These are phyloP conservation scores for Dalbergia oliveri DNA, from an alignment of 306 rosid genomes.

Conservation along the genomic window DNA sequence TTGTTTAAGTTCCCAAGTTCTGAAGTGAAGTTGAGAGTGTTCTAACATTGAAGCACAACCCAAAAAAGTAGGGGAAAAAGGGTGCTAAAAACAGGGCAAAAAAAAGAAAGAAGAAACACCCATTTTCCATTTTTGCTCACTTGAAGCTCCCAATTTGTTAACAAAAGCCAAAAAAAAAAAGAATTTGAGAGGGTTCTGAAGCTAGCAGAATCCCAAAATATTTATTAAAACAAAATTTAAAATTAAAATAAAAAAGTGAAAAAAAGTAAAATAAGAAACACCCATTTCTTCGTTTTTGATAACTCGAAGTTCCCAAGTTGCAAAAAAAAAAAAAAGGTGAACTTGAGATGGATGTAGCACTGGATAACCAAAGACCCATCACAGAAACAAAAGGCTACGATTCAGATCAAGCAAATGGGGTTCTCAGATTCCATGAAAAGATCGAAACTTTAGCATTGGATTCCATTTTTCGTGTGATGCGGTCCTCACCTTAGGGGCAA, in stretches of 20 bases:
- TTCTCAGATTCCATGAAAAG: neutral
- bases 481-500: slow-evolving; percentile 82
- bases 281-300: neutral
- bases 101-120: neutral
- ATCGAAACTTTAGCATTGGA: slow-evolving; percentile 6
- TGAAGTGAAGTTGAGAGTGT: neutral
- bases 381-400: neutral
- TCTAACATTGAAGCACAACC: slow-evolving; percentile 12
- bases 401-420: slow-evolving; percentile 12
- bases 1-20: neutral
- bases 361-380: neutral
- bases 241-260: no score
- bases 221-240: no score
- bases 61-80: neutral
- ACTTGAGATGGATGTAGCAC: neutral
- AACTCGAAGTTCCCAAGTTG: neutral
- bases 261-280: neutral
- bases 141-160: neutral
- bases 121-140: neutral
- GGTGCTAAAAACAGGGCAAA: neutral
- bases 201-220: neutral
- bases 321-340: neutral
- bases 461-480: slow-evolving; percentile 45
- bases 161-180: neutral
- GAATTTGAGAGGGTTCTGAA: neutral